These are phyloP conservation scores for Boletus rubroflammeus DNA, from an alignment of 768 basidiomycete genomes.

Conservation along the genomic window DNA sequence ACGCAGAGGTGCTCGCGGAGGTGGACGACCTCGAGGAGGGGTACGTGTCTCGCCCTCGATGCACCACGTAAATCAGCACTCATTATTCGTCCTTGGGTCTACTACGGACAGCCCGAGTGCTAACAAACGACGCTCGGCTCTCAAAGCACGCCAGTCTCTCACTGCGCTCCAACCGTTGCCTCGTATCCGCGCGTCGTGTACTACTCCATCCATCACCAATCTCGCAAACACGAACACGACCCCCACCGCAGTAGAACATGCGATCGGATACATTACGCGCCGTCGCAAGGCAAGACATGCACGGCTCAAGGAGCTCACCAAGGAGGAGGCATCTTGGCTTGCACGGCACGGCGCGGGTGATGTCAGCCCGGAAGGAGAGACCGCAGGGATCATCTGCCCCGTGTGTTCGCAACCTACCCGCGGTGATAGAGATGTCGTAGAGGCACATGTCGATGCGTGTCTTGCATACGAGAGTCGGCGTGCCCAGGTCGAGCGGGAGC, in stretches of 20 bases:
- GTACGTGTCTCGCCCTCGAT: conserved; percentile 34
- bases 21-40: conserved; percentile 50
- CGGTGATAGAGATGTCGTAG: conserved; percentile 70
- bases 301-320: conserved; percentile 64
- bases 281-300: conserved; percentile 65
- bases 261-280: conserved; percentile 59
- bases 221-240: conserved; percentile 22
- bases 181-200: conserved; percentile 24
- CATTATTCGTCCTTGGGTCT: conserved; percentile 34
- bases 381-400: conserved; percentile 57
- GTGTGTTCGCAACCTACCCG: conserved; percentile 56
- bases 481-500: conserved; percentile 33
- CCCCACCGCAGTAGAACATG: conserved; percentile 42
- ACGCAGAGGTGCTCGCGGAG: conserved; percentile 49
- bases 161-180: conserved; percentile 22
- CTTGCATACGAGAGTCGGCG: conserved; percentile 51
- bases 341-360: conserved; percentile 18
- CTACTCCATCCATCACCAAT: conserved; percentile 12
- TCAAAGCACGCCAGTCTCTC: conserved; percentile 41
- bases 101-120: conserved; percentile 15
- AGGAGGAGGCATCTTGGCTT: conserved; percentile 48
- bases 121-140: conserved; percentile 40
- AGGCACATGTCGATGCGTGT: conserved; percentile 82
- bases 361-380: conserved; percentile 35
- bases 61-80: conserved; percentile 17